Conservation (phyloP, 2,329 filamentous ascomycete species). For the Pestalotiopsis sp. region DNA sequence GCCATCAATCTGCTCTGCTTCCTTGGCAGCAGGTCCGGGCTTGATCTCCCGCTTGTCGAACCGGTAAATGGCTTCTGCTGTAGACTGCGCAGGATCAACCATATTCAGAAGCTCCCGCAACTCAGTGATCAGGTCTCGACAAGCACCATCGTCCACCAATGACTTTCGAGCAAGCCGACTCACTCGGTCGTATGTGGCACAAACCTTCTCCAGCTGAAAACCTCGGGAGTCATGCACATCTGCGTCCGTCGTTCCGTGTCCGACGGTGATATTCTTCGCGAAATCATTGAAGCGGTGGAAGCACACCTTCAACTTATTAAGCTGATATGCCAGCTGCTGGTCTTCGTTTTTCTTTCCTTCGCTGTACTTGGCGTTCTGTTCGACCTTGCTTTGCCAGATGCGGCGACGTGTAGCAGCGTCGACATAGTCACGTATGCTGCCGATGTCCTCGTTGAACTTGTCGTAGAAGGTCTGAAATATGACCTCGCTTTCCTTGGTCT, state of each 20-base stretch:
- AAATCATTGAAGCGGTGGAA: slow-evolving; percentile 26
- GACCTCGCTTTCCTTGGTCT: slow-evolving; percentile 25
- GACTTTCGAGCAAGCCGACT: slow-evolving; percentile 24
- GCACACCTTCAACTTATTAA: slow-evolving; percentile 27
- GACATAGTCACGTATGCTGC: slow-evolving; percentile 25
- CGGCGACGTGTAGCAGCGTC: slow-evolving; percentile 23
- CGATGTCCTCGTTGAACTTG: slow-evolving; percentile 26
- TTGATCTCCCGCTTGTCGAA: neutral
- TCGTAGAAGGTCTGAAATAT: slow-evolving; percentile 26
- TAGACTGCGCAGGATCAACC: slow-evolving; percentile 22
- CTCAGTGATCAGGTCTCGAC: slow-evolving; percentile 27
- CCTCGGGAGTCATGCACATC: slow-evolving; percentile 23
- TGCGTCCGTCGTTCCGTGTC: slow-evolving; percentile 12
- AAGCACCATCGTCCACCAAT: slow-evolving; percentile 22
- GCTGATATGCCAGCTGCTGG: slow-evolving; percentile 25
- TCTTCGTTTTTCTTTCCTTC: slow-evolving; percentile 21
- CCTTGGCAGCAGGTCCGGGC: neutral
- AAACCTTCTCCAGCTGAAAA: slow-evolving; percentile 27
- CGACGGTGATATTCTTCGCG: slow-evolving; percentile 16
- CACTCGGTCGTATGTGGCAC: slow-evolving; percentile 20
- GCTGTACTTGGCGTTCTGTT: slow-evolving; percentile 19
- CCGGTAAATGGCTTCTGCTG: neutral
- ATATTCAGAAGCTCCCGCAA: slow-evolving; percentile 27
- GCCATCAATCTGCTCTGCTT: neutral
- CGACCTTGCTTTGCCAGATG: slow-evolving; percentile 31